phyloP scores from a whole-genome alignment of 1,284 basidiomycete species.

The Ustilago loliicola region DNA sequence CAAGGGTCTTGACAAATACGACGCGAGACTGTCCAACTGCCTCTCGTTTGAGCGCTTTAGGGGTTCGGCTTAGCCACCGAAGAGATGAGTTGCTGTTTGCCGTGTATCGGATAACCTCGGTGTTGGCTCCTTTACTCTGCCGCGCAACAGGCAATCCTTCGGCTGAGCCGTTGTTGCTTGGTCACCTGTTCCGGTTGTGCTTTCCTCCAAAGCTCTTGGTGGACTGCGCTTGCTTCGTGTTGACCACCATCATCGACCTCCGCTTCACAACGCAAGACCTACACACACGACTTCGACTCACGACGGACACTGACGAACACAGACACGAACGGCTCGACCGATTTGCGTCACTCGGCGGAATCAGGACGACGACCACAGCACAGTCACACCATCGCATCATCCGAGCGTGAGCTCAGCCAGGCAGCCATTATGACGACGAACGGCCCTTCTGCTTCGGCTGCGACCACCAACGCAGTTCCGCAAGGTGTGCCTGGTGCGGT shows the following conservation, averaged over 20 bases:
- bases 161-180: background rate
- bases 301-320: background rate
- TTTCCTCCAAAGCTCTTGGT: too few relatives aligned
- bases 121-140: background rate
- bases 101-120: conserved; percentile 1
- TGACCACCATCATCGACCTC: conserved; percentile 5
- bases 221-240: background rate
- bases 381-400: background rate
- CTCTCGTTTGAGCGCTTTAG: background rate
- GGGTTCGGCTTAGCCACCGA: conserved; percentile 8
- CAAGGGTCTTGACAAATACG: conserved; percentile 5
- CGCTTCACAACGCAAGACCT: background rate
- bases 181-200: conserved; percentile 5
- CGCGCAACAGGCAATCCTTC: background rate
- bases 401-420: background rate
- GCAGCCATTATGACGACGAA: background rate
- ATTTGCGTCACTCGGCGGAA: background rate
- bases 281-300: background rate
- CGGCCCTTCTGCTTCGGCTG: conserved; percentile 25
- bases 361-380: background rate
- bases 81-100: conserved; percentile 4
- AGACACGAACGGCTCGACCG: background rate
- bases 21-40: background rate
- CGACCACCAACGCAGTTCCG: conserved; percentile 25
- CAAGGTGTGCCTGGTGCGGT: conserved; percentile 27